A percentile compares a stretch with the other conserved stretches of the same genome.
phyloP scores from a whole-genome alignment of 2,329 filamentous ascomycete species.

The Cladosporium sp. region DNA sequence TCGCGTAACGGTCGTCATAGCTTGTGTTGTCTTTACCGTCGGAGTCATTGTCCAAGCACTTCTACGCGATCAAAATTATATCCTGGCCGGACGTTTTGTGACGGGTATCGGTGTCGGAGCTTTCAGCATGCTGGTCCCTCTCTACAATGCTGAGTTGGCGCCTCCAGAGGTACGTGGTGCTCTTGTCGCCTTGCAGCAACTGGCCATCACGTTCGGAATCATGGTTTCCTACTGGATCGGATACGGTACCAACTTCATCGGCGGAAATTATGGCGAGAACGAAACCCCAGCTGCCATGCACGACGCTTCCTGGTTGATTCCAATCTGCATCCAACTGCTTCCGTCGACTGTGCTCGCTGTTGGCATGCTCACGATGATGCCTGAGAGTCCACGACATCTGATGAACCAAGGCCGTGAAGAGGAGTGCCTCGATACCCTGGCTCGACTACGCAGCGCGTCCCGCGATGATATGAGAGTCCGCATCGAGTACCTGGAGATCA shows the following conservation, averaged over 20 bases:
- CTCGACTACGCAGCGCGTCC: slow-evolving; percentile 57
- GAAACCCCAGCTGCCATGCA: slow-evolving; percentile 23
- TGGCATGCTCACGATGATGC: slow-evolving; percentile 72
- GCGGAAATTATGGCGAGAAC: slow-evolving; percentile 52
- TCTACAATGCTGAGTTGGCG: slow-evolving; percentile 41
- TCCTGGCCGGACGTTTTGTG: slow-evolving; percentile 65
- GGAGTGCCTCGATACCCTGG: slow-evolving; percentile 60
- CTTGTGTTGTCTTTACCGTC: slow-evolving; percentile 31
- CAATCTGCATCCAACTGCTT: slow-evolving; percentile 64
- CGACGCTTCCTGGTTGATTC: slow-evolving; percentile 66
- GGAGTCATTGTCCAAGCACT: slow-evolving; percentile 65
- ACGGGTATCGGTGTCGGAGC: slow-evolving; percentile 64
- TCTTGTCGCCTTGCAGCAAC: slow-evolving; percentile 60
- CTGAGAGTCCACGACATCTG: slow-evolving; percentile 71
- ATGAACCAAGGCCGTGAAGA: slow-evolving; percentile 64
- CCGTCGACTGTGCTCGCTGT: slow-evolving; percentile 61
- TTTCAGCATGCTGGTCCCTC: slow-evolving; percentile 58
- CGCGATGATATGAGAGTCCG: slow-evolving; percentile 62
- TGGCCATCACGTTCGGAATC: slow-evolving; percentile 53
- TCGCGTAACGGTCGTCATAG: slow-evolving; percentile 12
- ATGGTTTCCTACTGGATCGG: slow-evolving; percentile 28
- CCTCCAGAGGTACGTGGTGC: slow-evolving; percentile 60
- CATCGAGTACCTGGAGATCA: slow-evolving; percentile 77
- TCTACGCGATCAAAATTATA: slow-evolving; percentile 52
- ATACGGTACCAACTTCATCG: slow-evolving; percentile 43